phyloP scores from a whole-genome alignment of 2,329 filamentous ascomycete species.

The Ophiostoma tasmaniense region DNA sequence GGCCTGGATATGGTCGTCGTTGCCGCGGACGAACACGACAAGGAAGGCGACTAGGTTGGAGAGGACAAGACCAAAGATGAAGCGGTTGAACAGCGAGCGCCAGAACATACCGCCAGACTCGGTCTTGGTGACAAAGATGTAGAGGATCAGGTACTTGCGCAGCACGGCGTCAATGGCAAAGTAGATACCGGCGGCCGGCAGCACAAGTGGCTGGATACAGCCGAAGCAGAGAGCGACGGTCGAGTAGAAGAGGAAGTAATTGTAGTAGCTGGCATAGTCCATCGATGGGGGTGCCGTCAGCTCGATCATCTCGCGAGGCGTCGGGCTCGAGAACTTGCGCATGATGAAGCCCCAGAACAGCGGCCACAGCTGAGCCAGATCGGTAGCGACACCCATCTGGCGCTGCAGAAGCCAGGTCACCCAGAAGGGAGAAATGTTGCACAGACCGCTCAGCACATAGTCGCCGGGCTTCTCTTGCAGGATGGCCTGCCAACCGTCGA shows the following conservation, averaged over 20 bases:
- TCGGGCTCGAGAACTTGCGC: conserved; percentile 77
- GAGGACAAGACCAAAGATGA: conserved; percentile 73
- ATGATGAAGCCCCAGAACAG: conserved; percentile 77
- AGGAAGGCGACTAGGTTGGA: conserved; percentile 72
- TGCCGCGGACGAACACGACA: conserved; percentile 62
- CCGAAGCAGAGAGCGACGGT: conserved; percentile 83
- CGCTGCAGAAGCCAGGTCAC: conserved; percentile 87
- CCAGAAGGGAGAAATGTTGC: conserved; percentile 82
- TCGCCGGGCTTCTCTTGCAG: conserved; percentile 52
- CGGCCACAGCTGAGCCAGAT: conserved; percentile 81
- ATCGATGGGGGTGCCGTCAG: conserved; percentile 86
- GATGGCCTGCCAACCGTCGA: conserved; percentile 62
- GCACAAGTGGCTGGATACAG: conserved; percentile 75
- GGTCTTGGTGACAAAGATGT: conserved; percentile 93
- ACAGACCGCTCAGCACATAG: conserved; percentile 60
- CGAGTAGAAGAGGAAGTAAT: conserved; percentile 91
- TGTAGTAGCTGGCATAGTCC: conserved; percentile 95
- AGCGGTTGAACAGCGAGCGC: conserved; percentile 86
- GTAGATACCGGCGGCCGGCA: conserved; percentile 81
- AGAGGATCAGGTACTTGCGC: conserved; percentile 91
- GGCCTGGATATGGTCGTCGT: conserved; percentile 51
- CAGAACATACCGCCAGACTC: conserved; percentile 92
- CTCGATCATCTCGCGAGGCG: conserved; percentile 84
- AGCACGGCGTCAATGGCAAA: conserved; percentile 79
- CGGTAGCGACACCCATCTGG: conserved; percentile 86